Percentiles rank a stretch among this genome's conserved stretches.
Conservation (phyloP, 371 early-diverging fungal genomes). For the Lichtheimia hyalospora region DNA sequence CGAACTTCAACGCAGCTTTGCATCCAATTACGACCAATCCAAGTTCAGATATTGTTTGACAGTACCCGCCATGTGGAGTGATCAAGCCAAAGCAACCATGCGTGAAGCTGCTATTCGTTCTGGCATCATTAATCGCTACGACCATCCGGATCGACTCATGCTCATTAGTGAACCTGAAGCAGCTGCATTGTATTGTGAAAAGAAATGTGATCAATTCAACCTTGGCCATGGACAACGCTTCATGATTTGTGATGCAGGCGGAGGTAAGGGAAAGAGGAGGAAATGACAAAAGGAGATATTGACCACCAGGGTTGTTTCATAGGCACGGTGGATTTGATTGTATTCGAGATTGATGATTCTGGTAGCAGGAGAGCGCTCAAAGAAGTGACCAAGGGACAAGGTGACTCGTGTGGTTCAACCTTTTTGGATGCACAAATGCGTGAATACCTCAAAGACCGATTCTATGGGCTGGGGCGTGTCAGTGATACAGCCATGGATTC, state of each 20-base stretch:
- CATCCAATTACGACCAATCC: slow-evolving; percentile 41
- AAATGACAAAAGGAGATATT: background rate
- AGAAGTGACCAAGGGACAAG: slow-evolving; percentile 54
- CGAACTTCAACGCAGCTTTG: slow-evolving; percentile 44
- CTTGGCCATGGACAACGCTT: slow-evolving; percentile 48
- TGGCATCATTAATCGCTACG: slow-evolving; percentile 42
- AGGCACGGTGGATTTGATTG: slow-evolving; percentile 57
- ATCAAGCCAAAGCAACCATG: slow-evolving; percentile 48
- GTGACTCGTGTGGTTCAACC: slow-evolving; percentile 56
- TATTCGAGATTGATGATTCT: slow-evolving; percentile 45
- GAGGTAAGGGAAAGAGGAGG: slow-evolving; percentile 24
- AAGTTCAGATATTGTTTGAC: slow-evolving; percentile 49
- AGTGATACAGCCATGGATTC: slow-evolving; percentile 46
- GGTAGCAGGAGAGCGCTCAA: slow-evolving; percentile 39
- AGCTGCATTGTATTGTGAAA: slow-evolving; percentile 47
- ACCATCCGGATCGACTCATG: slow-evolving; percentile 48
- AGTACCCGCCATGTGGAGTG: slow-evolving; percentile 54
- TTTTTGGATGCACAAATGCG: slow-evolving; percentile 55
- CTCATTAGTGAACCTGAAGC: slow-evolving; percentile 54
- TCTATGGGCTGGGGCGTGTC: slow-evolving; percentile 39
- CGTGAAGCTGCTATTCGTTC: slow-evolving; percentile 47
- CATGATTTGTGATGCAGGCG: slow-evolving; percentile 68
- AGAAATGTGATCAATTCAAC: slow-evolving; percentile 45
- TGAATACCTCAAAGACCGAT: slow-evolving; percentile 41
- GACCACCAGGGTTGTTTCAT: background rate